Evolutionary conservation across 345 rosid species (phyloP).

Genomic region (Turnera subulata): DNA sequence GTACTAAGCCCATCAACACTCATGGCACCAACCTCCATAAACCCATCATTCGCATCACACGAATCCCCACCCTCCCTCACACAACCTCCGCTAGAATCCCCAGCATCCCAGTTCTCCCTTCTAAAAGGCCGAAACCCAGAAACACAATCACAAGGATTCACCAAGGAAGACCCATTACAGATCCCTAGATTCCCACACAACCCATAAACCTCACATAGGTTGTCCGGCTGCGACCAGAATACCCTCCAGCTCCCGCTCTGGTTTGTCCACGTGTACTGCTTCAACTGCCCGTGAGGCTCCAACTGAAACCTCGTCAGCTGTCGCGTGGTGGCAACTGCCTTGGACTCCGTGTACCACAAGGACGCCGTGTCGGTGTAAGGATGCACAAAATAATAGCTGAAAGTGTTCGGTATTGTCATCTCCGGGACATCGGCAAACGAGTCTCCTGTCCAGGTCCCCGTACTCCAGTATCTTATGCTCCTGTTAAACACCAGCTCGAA

Average conservation of each 20-base stretch:
- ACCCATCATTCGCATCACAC: slow-evolving; percentile 35
- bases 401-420: slow-evolving; percentile 50
- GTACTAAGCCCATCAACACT: slow-evolving; percentile 36
- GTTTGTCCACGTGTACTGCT: slow-evolving; percentile 44
- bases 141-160: slow-evolving; percentile 43
- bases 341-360: slow-evolving; percentile 45
- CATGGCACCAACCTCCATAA: slow-evolving; percentile 42
- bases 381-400: slow-evolving; percentile 50
- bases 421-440: slow-evolving; percentile 46
- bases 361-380: slow-evolving; percentile 50
- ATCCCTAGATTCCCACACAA: slow-evolving; percentile 44
- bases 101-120: slow-evolving; percentile 38
- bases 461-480: slow-evolving; percentile 43
- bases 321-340: slow-evolving; percentile 21
- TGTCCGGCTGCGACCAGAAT: slow-evolving; percentile 54
- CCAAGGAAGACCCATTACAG: slow-evolving; percentile 14
- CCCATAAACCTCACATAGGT: slow-evolving; percentile 38
- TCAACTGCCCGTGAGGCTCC: slow-evolving; percentile 36
- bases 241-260: slow-evolving; percentile 42
- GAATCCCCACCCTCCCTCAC: slow-evolving; percentile 21
- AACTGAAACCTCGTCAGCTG: slow-evolving; percentile 52
- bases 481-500: slow-evolving; percentile 43
- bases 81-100: slow-evolving; percentile 50
- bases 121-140: slow-evolving; percentile 40
- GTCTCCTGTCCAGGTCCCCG: slow-evolving; percentile 58